phyloP scores from a whole-genome alignment of 2,329 filamentous ascomycete genomes.

The Sporothrix phasma region DNA sequence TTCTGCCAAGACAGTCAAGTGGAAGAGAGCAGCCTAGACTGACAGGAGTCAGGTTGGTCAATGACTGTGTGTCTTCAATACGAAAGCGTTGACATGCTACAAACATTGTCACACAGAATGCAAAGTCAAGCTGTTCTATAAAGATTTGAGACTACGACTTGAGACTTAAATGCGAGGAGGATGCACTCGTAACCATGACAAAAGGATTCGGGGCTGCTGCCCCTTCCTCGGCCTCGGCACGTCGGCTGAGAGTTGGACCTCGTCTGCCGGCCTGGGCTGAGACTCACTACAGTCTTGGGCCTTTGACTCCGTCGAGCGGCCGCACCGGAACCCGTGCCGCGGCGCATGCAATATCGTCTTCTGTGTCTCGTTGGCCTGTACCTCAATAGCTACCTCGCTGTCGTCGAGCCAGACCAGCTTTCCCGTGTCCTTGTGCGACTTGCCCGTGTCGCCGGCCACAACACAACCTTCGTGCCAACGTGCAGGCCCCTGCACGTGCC shows the following conservation, averaged over 20 bases:
- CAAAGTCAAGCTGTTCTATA: too few species aligned
- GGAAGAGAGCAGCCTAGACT: too few species aligned
- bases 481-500: constrained; percentile 35
- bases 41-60: too few species aligned
- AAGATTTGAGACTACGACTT: too few species aligned
- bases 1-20: too few species aligned
- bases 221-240: background rate
- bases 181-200: background rate
- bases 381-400: constrained; percentile 50
- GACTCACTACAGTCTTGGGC: constrained; percentile 14
- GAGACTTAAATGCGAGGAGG: too few species aligned
- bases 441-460: constrained; percentile 54
- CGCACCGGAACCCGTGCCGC: constrained; percentile 46
- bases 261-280: background rate
- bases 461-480: constrained; percentile 43
- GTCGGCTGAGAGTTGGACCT: background rate
- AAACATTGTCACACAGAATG: too few species aligned
- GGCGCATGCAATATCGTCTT: constrained; percentile 50
- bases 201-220: too few species aligned
- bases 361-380: constrained; percentile 28
- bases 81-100: too few species aligned
- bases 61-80: too few species aligned
- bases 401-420: constrained; percentile 40
- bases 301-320: constrained; percentile 20
- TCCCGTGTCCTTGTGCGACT: constrained; percentile 48